Base-by-base conservation (phyloP, 2,329 filamentous ascomycete species). In the Cyphellophora europaea region DNA sequence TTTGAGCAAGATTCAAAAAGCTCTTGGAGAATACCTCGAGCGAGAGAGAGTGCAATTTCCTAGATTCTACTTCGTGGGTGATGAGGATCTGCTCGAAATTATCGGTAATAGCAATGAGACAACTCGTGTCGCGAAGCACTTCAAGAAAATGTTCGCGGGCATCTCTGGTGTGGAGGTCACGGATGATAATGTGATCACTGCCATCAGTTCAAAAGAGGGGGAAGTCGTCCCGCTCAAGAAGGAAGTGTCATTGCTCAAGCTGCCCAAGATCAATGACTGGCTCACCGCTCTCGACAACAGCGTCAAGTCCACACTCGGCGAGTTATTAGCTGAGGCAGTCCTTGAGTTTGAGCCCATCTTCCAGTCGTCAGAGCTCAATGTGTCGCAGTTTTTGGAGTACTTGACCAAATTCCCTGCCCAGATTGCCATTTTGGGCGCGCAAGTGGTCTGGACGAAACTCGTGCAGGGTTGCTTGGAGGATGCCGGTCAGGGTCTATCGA, bases 61-160 rank as follows among this genome's bases (percentile, higher is more conserved):
- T 29, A 79, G 91, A 39, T 99, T 99, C 68, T 99, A 99, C 66
- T 99, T 98, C 51, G 93, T 99, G 37, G 91, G 91, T 58, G 93
- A 99, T 52, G 93, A 99, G 55, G 91, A 99, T 61, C 67, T 99
- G 38, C 71, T 99, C 15, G 91, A 99, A 59, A 99, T 99, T 63
- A 99, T 99, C 46, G 91, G 91, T 55, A 99, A 99, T 59, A 96
- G 89, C 64, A 95, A 95, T 53, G 91, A 99, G 53, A 94, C 89
- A 6, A 66, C 91, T 41, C 87, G 91, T 36, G 93, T 98, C 48
- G 86, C 91, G 27, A 98, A 98, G 59, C 93, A 99, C 65, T 87
- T 99, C 68, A 89, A 93, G 59, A 99, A 99, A 69, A 99, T 99
- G 91, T 99, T 99, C 67, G 91, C 93, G 44, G 91, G 91, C 43